Conservation (phyloP, 192 early-diverging fungal species). For the Piromyces finnis region DNA sequence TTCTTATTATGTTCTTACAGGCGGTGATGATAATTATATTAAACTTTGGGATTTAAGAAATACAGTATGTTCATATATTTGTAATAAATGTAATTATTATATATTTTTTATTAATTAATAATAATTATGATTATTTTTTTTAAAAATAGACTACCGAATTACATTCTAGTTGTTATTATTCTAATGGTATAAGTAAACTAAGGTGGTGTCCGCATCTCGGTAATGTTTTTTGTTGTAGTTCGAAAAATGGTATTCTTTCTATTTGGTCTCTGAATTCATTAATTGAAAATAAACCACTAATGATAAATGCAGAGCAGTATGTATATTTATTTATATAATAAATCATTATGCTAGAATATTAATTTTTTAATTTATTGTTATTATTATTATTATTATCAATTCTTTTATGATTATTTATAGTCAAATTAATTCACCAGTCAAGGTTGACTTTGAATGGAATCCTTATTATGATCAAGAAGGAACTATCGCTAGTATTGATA, state of each 20-base stretch:
- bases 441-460: neutral
- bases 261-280: neutral
- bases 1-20: neutral
- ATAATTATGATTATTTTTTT: too few species aligned
- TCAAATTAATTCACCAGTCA: neutral
- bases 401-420: neutral
- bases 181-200: neutral
- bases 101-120: too few species aligned
- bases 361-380: neutral
- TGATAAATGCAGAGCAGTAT: neutral
- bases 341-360: neutral
- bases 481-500: neutral
- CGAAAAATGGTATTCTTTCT: neutral
- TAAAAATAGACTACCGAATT: neutral
- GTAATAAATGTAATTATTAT: too few species aligned
- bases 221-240: neutral
- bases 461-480: neutral
- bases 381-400: neutral
- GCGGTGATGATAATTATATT: neutral
- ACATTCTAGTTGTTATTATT: neutral
- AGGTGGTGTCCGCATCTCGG: neutral
- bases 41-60: neutral
- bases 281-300: neutral
- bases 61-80: neutral
- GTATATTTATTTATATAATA: neutral